Percentiles rank a stretch among this genome's conserved stretches.
Evolutionary conservation across 805 yeast species (phyloP).

Genomic region (Candida easanensis): DNA sequence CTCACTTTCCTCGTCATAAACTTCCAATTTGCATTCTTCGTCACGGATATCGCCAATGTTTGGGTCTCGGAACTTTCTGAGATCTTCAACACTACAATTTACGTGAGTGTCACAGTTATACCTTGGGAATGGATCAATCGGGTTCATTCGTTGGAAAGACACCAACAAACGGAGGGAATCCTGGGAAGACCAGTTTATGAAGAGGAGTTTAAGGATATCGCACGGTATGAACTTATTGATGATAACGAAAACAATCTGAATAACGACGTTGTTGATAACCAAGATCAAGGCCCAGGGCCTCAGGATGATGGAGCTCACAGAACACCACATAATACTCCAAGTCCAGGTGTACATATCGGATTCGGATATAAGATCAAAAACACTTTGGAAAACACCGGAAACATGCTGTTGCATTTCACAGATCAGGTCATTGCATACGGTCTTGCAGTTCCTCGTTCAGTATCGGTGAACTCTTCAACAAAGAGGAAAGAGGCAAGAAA

Average conservation of each 20-base stretch:
- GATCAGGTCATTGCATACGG: constrained; percentile 56
- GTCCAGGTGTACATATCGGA: neutral
- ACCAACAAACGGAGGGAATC: constrained; percentile 65
- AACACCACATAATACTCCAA: neutral
- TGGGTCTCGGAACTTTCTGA: constrained; percentile 78
- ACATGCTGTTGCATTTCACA: constrained; percentile 42
- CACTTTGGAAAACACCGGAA: constrained; percentile 31
- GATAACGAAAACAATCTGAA: constrained; percentile 20
- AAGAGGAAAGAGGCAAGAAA: constrained; percentile 14
- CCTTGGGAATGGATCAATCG: constrained; percentile 88
- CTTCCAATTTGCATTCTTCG: constrained; percentile 64
- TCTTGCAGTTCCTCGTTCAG: constrained; percentile 54
- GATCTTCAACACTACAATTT: constrained; percentile 68
- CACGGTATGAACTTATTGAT: constrained; percentile 22
- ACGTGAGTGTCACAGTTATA: constrained; percentile 65
- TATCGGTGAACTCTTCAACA: constrained; percentile 29
- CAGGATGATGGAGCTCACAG: constrained; percentile 4
- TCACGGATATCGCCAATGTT: constrained; percentile 71
- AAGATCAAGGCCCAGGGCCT: constrained; percentile 3
- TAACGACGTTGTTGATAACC: constrained; percentile 8
- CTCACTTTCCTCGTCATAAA: constrained; percentile 54
- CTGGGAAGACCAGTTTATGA: constrained; percentile 74
- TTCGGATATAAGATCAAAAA: constrained; percentile 17
- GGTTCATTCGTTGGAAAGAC: constrained; percentile 52
- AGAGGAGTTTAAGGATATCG: constrained; percentile 44